phyloP scores from a whole-genome alignment of 306 rosid genomes.

The Delonix regia region DNA sequence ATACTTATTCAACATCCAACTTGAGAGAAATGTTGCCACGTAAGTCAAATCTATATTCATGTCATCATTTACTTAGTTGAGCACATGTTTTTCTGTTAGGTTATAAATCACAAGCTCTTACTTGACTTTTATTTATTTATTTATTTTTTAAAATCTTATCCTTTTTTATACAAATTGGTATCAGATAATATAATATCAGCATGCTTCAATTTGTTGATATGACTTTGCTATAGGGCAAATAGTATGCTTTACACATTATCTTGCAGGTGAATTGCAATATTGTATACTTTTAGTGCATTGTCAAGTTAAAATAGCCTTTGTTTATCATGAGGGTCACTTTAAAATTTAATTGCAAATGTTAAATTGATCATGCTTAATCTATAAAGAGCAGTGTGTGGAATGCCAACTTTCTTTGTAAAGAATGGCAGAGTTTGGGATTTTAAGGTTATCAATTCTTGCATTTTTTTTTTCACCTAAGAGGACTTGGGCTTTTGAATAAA shows the following conservation, averaged over 20 bases:
- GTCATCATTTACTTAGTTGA: conserved; percentile 28
- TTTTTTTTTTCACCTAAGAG: conserved; percentile 20
- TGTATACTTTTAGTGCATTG: conserved; percentile 9
- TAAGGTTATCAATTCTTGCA: conserved; percentile 7
- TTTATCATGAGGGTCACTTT: conserved; percentile 1
- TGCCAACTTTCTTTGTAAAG: conserved; percentile 6
- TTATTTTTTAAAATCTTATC: too few relatives aligned
- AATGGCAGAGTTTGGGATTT: background rate
- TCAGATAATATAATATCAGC: background rate
- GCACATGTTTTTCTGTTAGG: conserved; percentile 22
- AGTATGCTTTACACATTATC: conserved; percentile 16
- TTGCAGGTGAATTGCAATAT: conserved; percentile 7
- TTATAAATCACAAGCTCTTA: conserved; percentile 6
- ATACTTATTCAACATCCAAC: conserved; percentile 80
- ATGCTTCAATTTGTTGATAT: conserved; percentile 20
- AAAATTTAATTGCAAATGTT: background rate
- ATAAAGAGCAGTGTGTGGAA: conserved; percentile 8
- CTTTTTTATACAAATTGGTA: background rate
- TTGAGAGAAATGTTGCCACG: conserved; percentile 94
- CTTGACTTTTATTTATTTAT: conserved; percentile 19
- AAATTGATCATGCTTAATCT: conserved; percentile 19
- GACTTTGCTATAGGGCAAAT: conserved; percentile 20
- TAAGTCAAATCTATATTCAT: conserved; percentile 55
- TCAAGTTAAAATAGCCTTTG: background rate
- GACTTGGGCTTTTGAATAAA: conserved; percentile 6